Percentiles rank a stretch among this genome's conserved stretches.
Conservation (phyloP, 1,284 basidiomycete genomes). For the Puccinia novopanici region DNA sequence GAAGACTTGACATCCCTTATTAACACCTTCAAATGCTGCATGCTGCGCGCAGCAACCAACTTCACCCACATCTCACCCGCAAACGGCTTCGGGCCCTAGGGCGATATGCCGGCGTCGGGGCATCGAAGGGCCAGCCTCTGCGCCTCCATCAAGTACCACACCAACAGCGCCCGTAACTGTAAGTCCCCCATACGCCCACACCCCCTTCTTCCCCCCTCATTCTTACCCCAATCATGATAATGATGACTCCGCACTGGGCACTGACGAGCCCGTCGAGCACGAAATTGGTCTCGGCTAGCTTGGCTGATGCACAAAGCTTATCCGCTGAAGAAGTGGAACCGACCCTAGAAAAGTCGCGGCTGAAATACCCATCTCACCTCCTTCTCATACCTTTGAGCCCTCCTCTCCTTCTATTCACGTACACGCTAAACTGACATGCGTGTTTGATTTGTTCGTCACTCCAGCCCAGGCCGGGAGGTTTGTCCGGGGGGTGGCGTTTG, state of each 20-base stretch:
- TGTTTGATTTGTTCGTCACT: too few relatives aligned
- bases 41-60: background rate
- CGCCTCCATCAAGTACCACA: too few relatives aligned
- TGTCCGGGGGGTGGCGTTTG: too few relatives aligned
- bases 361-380: background rate
- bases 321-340: conserved; percentile 42
- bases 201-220: background rate
- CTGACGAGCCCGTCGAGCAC: background rate
- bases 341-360: conserved; percentile 45
- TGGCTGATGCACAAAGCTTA: conserved; percentile 32
- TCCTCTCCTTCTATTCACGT: background rate
- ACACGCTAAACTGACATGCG: too few relatives aligned
- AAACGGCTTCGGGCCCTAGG: background rate
- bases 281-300: background rate
- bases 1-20: conserved; percentile 99
- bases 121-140: background rate
- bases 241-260: conserved; percentile 38
- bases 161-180: background rate
- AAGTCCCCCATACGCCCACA: background rate
- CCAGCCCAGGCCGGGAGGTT: too few relatives aligned
- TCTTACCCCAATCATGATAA: background rate
- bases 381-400: background rate
- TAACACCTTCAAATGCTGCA: conserved; percentile 71
- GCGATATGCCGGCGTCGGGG: background rate
- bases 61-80: background rate